phyloP scores from a whole-genome alignment of 2,329 filamentous ascomycete species.

The Nemania abortiva region DNA sequence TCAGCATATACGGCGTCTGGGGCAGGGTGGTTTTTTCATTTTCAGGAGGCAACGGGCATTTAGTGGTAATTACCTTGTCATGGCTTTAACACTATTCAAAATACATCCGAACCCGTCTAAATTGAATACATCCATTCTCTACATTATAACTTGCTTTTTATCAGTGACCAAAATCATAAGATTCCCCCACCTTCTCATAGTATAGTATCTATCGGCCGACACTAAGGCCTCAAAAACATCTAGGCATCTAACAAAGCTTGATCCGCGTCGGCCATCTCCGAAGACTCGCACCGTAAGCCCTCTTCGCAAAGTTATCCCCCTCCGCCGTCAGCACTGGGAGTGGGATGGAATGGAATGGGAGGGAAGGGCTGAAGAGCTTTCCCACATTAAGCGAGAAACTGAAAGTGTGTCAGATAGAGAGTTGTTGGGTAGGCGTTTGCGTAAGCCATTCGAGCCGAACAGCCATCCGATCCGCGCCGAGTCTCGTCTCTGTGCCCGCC shows the following conservation, averaged over 20 bases:
- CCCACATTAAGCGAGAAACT: conserved; percentile 11
- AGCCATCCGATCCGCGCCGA: conserved; percentile 29
- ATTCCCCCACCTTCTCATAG: background rate
- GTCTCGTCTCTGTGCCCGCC: background rate
- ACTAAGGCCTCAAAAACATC: background rate
- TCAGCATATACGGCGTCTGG: conserved; percentile 34
- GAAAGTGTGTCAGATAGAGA: conserved; percentile 16
- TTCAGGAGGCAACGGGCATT: conserved; percentile 15
- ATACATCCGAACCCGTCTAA: conserved; percentile 14
- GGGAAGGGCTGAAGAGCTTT: background rate
- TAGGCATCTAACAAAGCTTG: background rate
- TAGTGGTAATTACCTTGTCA: conserved; percentile 25
- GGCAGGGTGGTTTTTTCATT: conserved; percentile 12
- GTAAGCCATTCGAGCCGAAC: conserved; percentile 24
- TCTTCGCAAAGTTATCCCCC: background rate
- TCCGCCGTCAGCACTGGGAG: conserved; percentile 8
- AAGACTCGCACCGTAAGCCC: background rate
- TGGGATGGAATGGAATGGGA: background rate
- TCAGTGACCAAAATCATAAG: conserved; percentile 4
- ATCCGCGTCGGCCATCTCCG: conserved; percentile 26
- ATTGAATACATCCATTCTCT: conserved; percentile 13
- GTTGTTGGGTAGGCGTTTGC: background rate
- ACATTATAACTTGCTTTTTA: background rate
- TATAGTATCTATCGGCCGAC: background rate
- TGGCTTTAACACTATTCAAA: conserved; percentile 21